phyloP scores from a whole-genome alignment of 768 basidiomycete genomes.

The Floccularia luteovirens region DNA sequence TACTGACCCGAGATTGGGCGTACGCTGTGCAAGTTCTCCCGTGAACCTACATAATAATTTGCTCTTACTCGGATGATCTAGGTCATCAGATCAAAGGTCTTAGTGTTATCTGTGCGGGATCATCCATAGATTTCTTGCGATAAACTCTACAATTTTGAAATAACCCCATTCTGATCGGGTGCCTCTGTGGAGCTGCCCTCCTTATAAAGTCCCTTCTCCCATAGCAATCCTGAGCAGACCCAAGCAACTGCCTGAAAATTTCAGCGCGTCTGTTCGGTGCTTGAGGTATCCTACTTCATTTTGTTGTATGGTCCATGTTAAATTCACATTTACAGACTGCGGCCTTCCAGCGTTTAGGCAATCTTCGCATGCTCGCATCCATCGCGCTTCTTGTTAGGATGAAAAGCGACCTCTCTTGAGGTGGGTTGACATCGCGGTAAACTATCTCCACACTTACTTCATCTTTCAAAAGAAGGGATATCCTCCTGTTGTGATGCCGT shows the following conservation, averaged over 20 bases:
- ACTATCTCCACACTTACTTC: not conserved
- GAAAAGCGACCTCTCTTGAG: conserved; percentile 50
- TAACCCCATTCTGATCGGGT: no score
- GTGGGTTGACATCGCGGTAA: conserved; percentile 18
- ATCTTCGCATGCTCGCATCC: conserved; percentile 55
- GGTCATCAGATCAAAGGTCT: not conserved
- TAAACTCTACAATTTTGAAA: no score
- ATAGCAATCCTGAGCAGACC: no score
- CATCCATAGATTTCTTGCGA: not conserved
- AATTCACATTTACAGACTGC: conserved; percentile 17
- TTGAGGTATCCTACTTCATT: no score
- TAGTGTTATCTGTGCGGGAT: not conserved
- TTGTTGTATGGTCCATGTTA: not conserved
- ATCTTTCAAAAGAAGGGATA: conserved; percentile 16
- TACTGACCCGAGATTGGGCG: not conserved
- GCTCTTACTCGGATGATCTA: not conserved
- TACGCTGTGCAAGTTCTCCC: conserved; percentile 7
- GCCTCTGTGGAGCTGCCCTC: no score
- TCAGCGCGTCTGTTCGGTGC: no score
- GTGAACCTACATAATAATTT: conserved; percentile 8
- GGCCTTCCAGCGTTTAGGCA: conserved; percentile 45
- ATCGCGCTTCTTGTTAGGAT: conserved; percentile 70
- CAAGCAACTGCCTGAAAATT: no score
- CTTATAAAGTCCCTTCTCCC: no score
- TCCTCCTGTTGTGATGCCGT: conserved; percentile 40